phyloP scores from a whole-genome alignment of 2,329 filamentous ascomycete species.

The Alternaria gaisen region DNA sequence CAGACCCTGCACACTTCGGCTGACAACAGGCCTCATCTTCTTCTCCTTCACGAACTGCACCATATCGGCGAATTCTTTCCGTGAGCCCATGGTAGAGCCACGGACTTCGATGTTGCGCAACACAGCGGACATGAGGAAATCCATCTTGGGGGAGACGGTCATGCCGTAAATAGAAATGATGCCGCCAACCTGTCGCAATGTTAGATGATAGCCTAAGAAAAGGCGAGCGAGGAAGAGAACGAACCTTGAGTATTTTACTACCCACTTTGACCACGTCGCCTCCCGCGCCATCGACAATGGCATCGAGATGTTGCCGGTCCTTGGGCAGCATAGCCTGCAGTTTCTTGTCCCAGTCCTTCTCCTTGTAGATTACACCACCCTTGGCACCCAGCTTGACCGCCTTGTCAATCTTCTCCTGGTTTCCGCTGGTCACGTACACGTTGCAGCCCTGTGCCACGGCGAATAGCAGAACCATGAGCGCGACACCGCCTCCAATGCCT shows the following conservation, averaged over 20 bases:
- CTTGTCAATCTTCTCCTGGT: conserved; percentile 76
- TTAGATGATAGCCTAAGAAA: not conserved
- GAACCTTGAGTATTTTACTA: conserved; percentile 71
- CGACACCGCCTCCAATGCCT: conserved; percentile 92
- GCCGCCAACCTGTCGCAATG: conserved; percentile 67
- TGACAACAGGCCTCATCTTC: conserved; percentile 79
- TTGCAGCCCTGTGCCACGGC: conserved; percentile 75
- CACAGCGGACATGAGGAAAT: conserved; percentile 83
- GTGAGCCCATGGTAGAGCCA: conserved; percentile 90
- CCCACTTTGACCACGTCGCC: conserved; percentile 80
- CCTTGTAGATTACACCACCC: conserved; percentile 85
- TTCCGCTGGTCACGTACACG: conserved; percentile 83
- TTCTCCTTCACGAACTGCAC: conserved; percentile 79
- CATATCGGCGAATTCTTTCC: conserved; percentile 91
- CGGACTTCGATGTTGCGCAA: conserved; percentile 87
- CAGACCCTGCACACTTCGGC: conserved; percentile 75
- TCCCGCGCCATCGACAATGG: conserved; percentile 89
- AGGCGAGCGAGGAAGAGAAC: not conserved
- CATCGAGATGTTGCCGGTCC: conserved; percentile 76
- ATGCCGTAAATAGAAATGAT: conserved; percentile 90
- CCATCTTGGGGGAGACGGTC: conserved; percentile 86
- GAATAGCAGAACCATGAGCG: conserved; percentile 82
- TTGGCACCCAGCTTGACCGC: conserved; percentile 77
- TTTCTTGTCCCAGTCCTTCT: conserved; percentile 81
- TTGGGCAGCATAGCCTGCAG: conserved; percentile 68